Conservation (phyloP, 2,329 filamentous ascomycete genomes). For the Xylariaceae sp. region DNA sequence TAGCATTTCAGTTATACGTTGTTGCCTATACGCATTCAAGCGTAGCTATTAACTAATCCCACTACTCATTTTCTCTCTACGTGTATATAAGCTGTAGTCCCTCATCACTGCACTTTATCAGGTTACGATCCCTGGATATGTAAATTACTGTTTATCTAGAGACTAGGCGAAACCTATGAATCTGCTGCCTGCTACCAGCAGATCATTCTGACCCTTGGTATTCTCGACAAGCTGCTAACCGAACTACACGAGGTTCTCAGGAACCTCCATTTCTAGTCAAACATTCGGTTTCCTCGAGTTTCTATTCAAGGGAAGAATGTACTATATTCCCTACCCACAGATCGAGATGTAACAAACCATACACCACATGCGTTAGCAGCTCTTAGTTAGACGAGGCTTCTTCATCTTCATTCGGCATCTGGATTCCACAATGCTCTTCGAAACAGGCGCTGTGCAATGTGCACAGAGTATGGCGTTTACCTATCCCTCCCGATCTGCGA, state of each 20-base stretch:
- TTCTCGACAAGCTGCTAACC: conserved; percentile 15
- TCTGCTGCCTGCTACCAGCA: too few species aligned
- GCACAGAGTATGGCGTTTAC: conserved; percentile 17
- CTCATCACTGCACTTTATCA: too few species aligned
- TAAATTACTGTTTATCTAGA: too few species aligned
- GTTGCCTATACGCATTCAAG: too few species aligned
- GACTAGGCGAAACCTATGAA: too few species aligned
- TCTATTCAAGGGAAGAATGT: conserved; percentile 11
- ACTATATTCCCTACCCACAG: conserved; percentile 7
- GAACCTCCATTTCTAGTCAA: conserved; percentile 10
- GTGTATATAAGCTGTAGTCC: too few species aligned
- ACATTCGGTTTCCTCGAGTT: conserved; percentile 12
- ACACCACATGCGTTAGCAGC: conserved; percentile 14
- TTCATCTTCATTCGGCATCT: conserved; percentile 18
- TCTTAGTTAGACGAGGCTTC: conserved; percentile 10
- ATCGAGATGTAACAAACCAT: conserved; percentile 15
- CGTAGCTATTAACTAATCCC: too few species aligned
- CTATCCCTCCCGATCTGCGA: conserved; percentile 18
- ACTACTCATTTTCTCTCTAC: too few species aligned
- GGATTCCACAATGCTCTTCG: conserved; percentile 16
- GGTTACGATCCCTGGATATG: too few species aligned
- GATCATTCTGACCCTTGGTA: too few species aligned
- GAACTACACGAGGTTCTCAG: conserved; percentile 14
- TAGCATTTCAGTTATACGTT: too few species aligned
- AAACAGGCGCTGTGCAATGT: conserved; percentile 13